These are phyloP conservation scores for Oldenlandia corymbosa DNA, from an alignment of 257 asterid species.

Conservation along the genomic window DNA sequence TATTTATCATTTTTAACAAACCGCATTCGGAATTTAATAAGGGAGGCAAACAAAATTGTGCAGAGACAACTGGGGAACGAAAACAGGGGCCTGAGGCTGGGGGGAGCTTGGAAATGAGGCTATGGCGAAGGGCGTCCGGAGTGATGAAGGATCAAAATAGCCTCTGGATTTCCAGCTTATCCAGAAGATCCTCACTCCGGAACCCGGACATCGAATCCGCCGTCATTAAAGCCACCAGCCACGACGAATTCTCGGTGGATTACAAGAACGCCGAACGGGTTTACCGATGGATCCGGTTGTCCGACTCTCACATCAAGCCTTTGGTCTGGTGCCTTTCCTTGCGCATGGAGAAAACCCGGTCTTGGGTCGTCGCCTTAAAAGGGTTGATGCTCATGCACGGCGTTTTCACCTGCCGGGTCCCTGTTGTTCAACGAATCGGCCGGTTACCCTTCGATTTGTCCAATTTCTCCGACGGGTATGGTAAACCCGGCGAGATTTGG, in stretches of 20 bases:
- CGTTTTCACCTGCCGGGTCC: slow-evolving; percentile 32
- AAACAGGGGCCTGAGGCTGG: not conserved
- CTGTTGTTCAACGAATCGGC: slow-evolving; percentile 50
- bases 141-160: slow-evolving; percentile 64
- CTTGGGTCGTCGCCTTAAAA: slow-evolving; percentile 74
- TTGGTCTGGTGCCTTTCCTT: slow-evolving; percentile 52
- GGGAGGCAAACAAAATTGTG: too few relatives aligned
- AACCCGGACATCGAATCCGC: slow-evolving; percentile 78
- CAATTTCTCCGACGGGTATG: slow-evolving; percentile 44
- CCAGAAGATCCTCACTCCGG: slow-evolving; percentile 54
- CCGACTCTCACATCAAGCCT: slow-evolving; percentile 62
- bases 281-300: slow-evolving; percentile 58
- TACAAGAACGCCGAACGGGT: slow-evolving; percentile 43
- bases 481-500: slow-evolving; percentile 34
- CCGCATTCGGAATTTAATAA: too few relatives aligned
- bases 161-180: slow-evolving; percentile 50
- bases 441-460: slow-evolving; percentile 82
- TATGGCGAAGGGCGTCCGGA: slow-evolving; percentile 68
- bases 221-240: slow-evolving; percentile 72
- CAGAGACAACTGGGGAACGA: not conserved
- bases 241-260: slow-evolving; percentile 41
- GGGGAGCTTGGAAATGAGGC: slow-evolving; percentile 48
- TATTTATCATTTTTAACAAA: too few relatives aligned
- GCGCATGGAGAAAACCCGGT: slow-evolving; percentile 45
- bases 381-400: slow-evolving; percentile 67